phyloP scores from a whole-genome alignment of 1,284 basidiomycete species.

The Cryptococcus maquisensis region DNA sequence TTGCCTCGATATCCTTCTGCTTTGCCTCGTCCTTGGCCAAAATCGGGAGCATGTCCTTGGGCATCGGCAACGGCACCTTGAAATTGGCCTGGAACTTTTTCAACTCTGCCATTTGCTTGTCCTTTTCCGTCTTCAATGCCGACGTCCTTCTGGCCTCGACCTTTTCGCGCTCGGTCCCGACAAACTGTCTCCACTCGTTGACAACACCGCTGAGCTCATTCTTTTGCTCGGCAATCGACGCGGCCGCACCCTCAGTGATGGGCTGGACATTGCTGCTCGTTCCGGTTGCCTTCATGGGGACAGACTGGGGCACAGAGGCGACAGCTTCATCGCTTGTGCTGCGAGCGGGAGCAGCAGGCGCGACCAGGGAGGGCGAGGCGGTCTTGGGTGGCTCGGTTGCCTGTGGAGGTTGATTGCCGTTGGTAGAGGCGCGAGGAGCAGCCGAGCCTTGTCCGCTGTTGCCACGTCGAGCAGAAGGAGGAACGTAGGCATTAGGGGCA shows the following conservation, averaged over 20 bases:
- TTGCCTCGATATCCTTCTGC: slow-evolving; percentile 75
- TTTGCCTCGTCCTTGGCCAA: slow-evolving; percentile 84
- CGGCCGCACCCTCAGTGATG: neutral
- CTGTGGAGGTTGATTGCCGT: slow-evolving; percentile 11
- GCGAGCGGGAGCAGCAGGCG: slow-evolving; percentile 12
- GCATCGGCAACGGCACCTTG: slow-evolving; percentile 93
- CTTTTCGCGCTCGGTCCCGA: slow-evolving; percentile 80
- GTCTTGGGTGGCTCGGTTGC: slow-evolving; percentile 7
- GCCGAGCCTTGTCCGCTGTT: slow-evolving; percentile 12
- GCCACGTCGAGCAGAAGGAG: slow-evolving; percentile 69
- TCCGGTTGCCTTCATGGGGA: slow-evolving; percentile 3
- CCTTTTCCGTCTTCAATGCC: slow-evolving; percentile 73
- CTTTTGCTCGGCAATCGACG: slow-evolving; percentile 9
- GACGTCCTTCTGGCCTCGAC: slow-evolving; percentile 86
- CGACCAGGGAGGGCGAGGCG: slow-evolving; percentile 1
- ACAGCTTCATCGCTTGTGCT: slow-evolving; percentile 20
- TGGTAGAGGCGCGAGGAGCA: slow-evolving; percentile 13
- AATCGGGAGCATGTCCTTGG: slow-evolving; percentile 88
- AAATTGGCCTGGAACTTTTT: slow-evolving; percentile 88
- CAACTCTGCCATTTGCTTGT: slow-evolving; percentile 66
- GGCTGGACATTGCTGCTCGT: neutral
- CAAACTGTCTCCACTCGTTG: slow-evolving; percentile 72
- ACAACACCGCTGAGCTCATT: slow-evolving; percentile 34
- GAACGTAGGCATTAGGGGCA: slow-evolving; percentile 82
- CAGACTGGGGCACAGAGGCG: slow-evolving; percentile 7